phyloP scores from a whole-genome alignment of 2,329 filamentous ascomycete genomes.

The Huntiella bhutanensis region DNA sequence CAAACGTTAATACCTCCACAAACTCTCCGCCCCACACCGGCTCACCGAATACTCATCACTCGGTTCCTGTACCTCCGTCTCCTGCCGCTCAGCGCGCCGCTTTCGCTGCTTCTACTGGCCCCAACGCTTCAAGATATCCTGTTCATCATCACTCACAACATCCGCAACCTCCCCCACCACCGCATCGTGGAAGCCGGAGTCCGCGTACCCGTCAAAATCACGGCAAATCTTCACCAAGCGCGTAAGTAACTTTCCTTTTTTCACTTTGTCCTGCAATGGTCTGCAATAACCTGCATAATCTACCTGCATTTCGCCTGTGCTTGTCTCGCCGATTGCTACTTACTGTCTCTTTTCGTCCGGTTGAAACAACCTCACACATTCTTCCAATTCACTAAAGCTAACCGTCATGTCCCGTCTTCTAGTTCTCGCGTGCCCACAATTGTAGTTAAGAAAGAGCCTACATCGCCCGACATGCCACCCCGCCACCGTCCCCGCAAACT shows the following conservation, averaged over 20 bases:
- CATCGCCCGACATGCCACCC: slow-evolving; percentile 61
- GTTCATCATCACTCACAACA: slow-evolving; percentile 1
- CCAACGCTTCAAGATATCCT: not conserved
- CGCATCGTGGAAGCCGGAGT: slow-evolving; percentile 12
- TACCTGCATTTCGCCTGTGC: slow-evolving; percentile 8
- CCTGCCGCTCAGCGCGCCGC: slow-evolving; percentile 19
- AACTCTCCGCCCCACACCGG: slow-evolving; percentile 21
- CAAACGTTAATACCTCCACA: slow-evolving; percentile 6
- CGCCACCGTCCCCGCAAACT: slow-evolving; percentile 60
- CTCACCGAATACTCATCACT: slow-evolving; percentile 2
- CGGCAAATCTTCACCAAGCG: slow-evolving; percentile 38
- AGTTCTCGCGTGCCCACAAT: slow-evolving; percentile 51
- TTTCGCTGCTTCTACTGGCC: not conserved
- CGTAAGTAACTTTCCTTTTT: slow-evolving; percentile 27
- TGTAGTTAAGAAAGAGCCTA: slow-evolving; percentile 89
- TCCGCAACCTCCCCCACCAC: slow-evolving; percentile 1
- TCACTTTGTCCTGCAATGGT: slow-evolving; percentile 1
- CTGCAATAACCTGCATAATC: no score
- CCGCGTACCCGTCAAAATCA: slow-evolving; percentile 16
- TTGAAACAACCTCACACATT: not conserved
- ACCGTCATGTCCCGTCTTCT: slow-evolving; percentile 19
- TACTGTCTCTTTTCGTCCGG: not conserved
- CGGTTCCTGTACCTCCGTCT: slow-evolving; percentile 28
- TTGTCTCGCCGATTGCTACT: not conserved
- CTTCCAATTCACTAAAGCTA: not conserved